phyloP scores from a whole-genome alignment of 345 rosid genomes.

The Brassica nigra region DNA sequence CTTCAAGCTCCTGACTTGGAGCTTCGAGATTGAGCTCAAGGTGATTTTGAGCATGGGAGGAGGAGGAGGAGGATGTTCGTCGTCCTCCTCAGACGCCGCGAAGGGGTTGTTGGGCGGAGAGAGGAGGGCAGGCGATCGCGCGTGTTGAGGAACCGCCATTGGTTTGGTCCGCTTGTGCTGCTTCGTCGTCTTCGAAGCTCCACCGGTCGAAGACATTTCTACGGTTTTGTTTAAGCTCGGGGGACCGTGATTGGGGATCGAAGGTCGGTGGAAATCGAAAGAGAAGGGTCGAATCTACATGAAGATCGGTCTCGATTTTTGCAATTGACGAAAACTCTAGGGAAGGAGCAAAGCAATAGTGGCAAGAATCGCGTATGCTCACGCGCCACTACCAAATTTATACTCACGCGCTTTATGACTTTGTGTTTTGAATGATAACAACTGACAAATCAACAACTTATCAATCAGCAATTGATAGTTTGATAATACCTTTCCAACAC shows the following conservation, averaged over 20 bases:
- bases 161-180: constrained; percentile 37
- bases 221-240: background rate
- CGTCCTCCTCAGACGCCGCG: constrained; percentile 24
- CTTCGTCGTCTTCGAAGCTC: constrained; percentile 37
- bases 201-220: constrained; percentile 20
- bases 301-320: constrained; percentile 24
- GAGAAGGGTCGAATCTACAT: constrained; percentile 14
- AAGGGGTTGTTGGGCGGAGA: constrained; percentile 28
- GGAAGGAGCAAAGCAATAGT: background rate
- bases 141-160: constrained; percentile 14
- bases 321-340: constrained; percentile 32
- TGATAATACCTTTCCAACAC: background rate
- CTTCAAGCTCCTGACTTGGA: constrained; percentile 36
- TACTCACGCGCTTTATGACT: too few species aligned
- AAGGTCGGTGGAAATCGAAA: background rate
- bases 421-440: background rate
- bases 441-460: too few species aligned
- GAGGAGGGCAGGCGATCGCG: constrained; percentile 10
- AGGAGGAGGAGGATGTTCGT: background rate
- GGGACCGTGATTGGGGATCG: background rate
- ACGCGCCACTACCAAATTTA: background rate
- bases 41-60: constrained; percentile 29
- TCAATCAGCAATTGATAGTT: background rate
- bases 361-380: constrained; percentile 5
- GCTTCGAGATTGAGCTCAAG: constrained; percentile 35